phyloP scores from a whole-genome alignment of 2,329 filamentous ascomycete genomes.

The Aschersonia sp. region DNA sequence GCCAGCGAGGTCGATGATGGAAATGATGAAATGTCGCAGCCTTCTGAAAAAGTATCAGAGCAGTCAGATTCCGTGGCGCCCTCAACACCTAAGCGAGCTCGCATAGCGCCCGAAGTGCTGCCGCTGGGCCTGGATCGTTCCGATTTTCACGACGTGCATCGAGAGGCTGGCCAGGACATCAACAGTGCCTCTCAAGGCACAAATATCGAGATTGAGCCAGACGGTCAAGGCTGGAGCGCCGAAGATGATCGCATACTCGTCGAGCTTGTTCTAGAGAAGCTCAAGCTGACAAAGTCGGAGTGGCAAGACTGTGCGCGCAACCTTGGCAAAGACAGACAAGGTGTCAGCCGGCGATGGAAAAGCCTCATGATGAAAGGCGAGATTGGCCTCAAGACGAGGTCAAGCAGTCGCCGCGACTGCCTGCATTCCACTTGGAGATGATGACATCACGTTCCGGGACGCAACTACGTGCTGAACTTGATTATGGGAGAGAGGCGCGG shows the following conservation, averaged over 20 bases:
- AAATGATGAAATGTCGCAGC: conserved; percentile 5
- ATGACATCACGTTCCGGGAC: conserved; percentile 1
- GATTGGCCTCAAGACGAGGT: conserved; percentile 39
- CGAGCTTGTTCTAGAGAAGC: conserved; percentile 53
- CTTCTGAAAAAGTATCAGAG: conserved; percentile 2
- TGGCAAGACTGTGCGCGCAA: conserved; percentile 55
- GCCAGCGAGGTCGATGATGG: conserved; percentile 23
- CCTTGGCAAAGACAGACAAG: conserved; percentile 44
- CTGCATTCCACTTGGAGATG: conserved; percentile 43
- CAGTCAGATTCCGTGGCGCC: conserved; percentile 13
- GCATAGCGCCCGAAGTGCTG: conserved; percentile 44
- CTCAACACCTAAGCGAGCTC: conserved; percentile 44
- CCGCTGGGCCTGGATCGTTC: conserved; percentile 43
- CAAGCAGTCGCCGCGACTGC: conserved; percentile 25
- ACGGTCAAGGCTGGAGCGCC: conserved; percentile 39
- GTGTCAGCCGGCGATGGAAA: conserved; percentile 47
- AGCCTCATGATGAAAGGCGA: conserved; percentile 44
- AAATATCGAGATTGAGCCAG: conserved; percentile 27
- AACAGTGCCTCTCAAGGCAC: conserved; percentile 14
- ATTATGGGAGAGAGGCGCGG: too few species aligned
- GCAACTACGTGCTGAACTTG: too few species aligned
- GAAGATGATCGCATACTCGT: conserved; percentile 52
- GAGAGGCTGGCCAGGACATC: conserved; percentile 11
- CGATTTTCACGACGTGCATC: conserved; percentile 40
- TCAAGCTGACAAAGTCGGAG: conserved; percentile 47